phyloP scores from a whole-genome alignment of 176 grass and related monocot genomes.

The Chloris gayana region DNA sequence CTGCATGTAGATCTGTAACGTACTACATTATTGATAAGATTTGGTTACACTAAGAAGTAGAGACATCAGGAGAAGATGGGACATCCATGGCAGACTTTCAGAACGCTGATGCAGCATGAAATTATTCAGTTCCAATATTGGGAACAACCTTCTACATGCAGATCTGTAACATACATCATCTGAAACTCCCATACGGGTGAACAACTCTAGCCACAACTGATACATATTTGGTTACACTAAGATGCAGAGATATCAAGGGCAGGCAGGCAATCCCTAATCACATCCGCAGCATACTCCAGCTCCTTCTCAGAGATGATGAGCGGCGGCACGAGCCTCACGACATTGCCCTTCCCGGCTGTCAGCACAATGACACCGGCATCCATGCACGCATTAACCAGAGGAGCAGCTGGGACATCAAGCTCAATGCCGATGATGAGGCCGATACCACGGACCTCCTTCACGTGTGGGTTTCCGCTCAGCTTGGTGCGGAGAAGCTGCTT shows the following conservation, averaged over 20 bases:
- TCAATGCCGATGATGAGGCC: constrained; percentile 79
- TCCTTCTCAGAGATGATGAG: constrained; percentile 80
- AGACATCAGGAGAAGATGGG: no score
- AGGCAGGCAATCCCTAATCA: constrained; percentile 68
- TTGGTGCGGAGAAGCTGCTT: constrained; percentile 67
- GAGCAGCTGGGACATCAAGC: constrained; percentile 62
- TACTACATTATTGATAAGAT: not conserved
- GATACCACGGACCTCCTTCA: constrained; percentile 71
- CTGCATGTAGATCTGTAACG: no score
- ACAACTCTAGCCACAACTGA: not conserved
- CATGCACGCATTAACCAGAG: constrained; percentile 63
- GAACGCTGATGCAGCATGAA: not conserved
- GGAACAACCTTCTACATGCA: constrained; percentile 7
- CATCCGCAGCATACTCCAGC: constrained; percentile 62
- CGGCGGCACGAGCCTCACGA: constrained; percentile 72
- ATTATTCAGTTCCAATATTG: constrained; percentile 29
- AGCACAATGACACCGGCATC: constrained; percentile 73
- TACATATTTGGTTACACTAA: constrained; percentile 19
- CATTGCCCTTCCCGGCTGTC: constrained; percentile 87
- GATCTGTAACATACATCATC: constrained; percentile 12
- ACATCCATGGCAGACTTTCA: no score
- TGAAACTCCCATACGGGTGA: not conserved
- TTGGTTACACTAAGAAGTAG: constrained; percentile 20
- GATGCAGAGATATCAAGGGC: constrained; percentile 36
- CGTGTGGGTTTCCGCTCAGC: constrained; percentile 54